Percentiles rank a stretch among this genome's conserved stretches.
Evolutionary conservation across 148 eudicot species (phyloP).

Genomic region (Rhododendron williamsianum): DNA sequence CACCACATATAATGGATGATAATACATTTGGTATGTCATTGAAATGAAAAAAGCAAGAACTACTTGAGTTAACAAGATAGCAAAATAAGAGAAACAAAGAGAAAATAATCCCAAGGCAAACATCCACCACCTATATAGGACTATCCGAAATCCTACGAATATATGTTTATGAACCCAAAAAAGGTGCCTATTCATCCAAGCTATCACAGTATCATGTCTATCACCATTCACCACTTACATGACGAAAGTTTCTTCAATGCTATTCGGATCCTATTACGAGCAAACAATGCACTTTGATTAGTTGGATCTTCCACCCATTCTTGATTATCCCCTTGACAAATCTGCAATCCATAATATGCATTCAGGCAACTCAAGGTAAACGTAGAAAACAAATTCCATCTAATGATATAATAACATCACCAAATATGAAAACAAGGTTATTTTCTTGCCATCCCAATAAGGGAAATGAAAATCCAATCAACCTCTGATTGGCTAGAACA

Average conservation of each 20-base stretch:
- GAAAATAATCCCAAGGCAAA: neutral
- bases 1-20: neutral
- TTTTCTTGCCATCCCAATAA: neutral
- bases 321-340: conserved; percentile 58
- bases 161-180: neutral
- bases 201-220: neutral
- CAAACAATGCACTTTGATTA: conserved; percentile 60
- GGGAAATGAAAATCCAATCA: neutral
- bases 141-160: neutral
- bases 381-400: neutral
- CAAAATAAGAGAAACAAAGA: neutral
- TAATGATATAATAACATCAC: neutral
- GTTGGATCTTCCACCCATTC: conserved; percentile 98
- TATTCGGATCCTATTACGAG: conserved; percentile 82
- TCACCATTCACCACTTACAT: conserved; percentile 29
- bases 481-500: neutral
- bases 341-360: conserved; percentile 35
- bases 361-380: conserved; percentile 3
- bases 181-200: neutral
- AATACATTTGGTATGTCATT: neutral
- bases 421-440: neutral
- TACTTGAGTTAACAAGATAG: neutral
- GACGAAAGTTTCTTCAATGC: conserved; percentile 38
- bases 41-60: neutral
- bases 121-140: neutral